phyloP scores from a whole-genome alignment of 1,139 yeast genomes.

The Meyerozyma guilliermondii region DNA sequence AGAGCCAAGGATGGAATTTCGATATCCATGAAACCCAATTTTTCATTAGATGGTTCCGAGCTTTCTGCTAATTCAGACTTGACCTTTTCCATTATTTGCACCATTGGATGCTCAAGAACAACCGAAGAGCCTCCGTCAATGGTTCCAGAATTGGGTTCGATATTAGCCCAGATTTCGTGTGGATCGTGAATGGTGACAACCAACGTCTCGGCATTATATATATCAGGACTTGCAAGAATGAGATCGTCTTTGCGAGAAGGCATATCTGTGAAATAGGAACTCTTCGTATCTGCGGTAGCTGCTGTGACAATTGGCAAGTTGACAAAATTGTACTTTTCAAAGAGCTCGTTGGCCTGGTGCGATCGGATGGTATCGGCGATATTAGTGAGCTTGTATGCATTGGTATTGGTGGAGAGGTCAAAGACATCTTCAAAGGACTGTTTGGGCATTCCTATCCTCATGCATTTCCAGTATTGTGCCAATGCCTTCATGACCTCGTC shows the following conservation, averaged over 20 bases:
- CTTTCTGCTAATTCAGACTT: conserved; percentile 44
- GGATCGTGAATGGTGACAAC: conserved; percentile 83
- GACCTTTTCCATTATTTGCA: conserved; percentile 32
- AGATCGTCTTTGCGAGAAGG: conserved; percentile 59
- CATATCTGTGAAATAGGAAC: conserved; percentile 37
- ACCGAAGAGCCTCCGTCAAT: conserved; percentile 71
- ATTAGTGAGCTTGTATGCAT: conserved; percentile 37
- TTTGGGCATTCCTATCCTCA: conserved; percentile 60
- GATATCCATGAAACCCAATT: conserved; percentile 78
- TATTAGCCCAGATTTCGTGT: conserved; percentile 87
- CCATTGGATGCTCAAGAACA: conserved; percentile 44
- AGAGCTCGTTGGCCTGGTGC: conserved; percentile 58
- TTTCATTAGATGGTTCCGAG: conserved; percentile 40
- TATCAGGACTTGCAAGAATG: conserved; percentile 70
- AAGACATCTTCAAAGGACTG: conserved; percentile 37
- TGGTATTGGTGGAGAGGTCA: conserved; percentile 25
- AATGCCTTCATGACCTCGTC: conserved; percentile 79
- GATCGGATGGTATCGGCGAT: conserved; percentile 70
- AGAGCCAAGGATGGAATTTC: conserved; percentile 57
- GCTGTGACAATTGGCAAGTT: conserved; percentile 56
- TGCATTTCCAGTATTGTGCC: conserved; percentile 82
- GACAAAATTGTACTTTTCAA: conserved; percentile 54
- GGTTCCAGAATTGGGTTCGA: conserved; percentile 75
- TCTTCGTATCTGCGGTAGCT: conserved; percentile 20
- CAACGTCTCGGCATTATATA: conserved; percentile 59